Conservation (phyloP, 2,329 filamentous ascomycete species). For the Fusarium compactum region DNA sequence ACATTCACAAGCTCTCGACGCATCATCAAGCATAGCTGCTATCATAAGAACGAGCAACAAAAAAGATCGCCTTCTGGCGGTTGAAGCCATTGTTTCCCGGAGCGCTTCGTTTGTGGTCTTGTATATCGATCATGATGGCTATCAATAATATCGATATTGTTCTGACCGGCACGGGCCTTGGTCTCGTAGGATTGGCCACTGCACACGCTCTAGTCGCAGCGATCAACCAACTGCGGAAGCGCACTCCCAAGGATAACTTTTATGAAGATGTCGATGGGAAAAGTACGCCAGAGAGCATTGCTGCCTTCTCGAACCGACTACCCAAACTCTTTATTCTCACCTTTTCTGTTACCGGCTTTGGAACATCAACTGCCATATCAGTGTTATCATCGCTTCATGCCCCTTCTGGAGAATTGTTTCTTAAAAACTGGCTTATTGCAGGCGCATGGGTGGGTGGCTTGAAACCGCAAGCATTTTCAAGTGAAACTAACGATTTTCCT, state of each 20-base stretch:
- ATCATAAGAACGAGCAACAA: not conserved
- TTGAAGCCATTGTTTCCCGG: constrained; percentile 12
- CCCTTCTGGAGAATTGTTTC: constrained; percentile 54
- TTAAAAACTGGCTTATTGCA: constrained; percentile 71
- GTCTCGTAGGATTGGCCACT: constrained; percentile 52
- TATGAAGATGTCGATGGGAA: constrained; percentile 79
- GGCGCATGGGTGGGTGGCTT: constrained; percentile 71
- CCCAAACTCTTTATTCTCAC: constrained; percentile 68
- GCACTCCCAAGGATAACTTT: constrained; percentile 57
- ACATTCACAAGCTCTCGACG: not conserved
- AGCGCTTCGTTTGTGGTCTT: not conserved
- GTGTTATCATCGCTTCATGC: constrained; percentile 62
- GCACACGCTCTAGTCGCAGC: constrained; percentile 54
- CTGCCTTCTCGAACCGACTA: constrained; percentile 70
- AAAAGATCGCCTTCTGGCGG: constrained; percentile 13
- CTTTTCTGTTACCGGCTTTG: constrained; percentile 66
- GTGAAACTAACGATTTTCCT: constrained; percentile 3
- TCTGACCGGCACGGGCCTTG: constrained; percentile 52
- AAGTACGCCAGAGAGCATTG: constrained; percentile 72
- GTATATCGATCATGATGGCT: constrained; percentile 29
- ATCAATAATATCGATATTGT: constrained; percentile 38
- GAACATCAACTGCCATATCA: constrained; percentile 67
- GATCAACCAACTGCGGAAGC: constrained; percentile 51
- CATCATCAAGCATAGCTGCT: not conserved
- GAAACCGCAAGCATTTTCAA: not conserved